Percentiles rank a stretch among this genome's conserved stretches.
Conservation (phyloP, 2,329 filamentous ascomycete species). For the Trichoderma sp. region DNA sequence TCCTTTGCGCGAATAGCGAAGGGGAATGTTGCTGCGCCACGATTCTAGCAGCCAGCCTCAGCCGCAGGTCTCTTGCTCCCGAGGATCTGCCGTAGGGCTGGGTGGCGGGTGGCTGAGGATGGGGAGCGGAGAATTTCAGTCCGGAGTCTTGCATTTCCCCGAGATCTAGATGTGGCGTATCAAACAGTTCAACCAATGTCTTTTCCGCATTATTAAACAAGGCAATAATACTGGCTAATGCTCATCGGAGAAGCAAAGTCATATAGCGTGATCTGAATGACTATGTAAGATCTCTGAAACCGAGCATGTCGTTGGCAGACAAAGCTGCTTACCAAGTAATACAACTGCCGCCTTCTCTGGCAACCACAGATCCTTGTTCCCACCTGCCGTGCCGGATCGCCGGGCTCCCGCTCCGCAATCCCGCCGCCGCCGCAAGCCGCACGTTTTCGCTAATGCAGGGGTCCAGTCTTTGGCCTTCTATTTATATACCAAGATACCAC, state of each 20-base stretch:
- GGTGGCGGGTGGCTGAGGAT: constrained; percentile 9
- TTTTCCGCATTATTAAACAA: too few relatives aligned
- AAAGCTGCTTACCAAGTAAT: too few relatives aligned
- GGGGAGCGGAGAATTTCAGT: background rate
- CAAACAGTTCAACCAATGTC: too few relatives aligned
- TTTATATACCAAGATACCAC: too few relatives aligned
- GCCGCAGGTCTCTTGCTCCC: background rate
- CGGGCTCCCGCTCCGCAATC: background rate
- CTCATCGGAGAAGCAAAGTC: too few relatives aligned
- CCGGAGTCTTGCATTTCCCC: constrained; percentile 12
- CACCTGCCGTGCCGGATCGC: constrained; percentile 13
- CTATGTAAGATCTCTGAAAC: too few relatives aligned
- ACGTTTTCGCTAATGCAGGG: constrained; percentile 21
- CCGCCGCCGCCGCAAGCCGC: constrained; percentile 13
- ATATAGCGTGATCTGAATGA: too few relatives aligned
- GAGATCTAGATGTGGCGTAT: background rate
- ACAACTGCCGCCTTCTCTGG: too few relatives aligned
- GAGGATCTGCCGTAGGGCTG: background rate
- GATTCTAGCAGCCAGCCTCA: background rate
- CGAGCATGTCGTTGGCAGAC: too few relatives aligned
- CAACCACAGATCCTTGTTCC: too few relatives aligned
- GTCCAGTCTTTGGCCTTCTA: constrained; percentile 6
- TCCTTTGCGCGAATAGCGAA: background rate
- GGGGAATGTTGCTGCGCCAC: constrained; percentile 2
- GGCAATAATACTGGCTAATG: too few relatives aligned